Percentiles rank a stretch among this genome's conserved stretches.
Evolutionary conservation across 1,284 basidiomycete genomes (phyloP).

Genomic region (Austroboletus niveus): DNA sequence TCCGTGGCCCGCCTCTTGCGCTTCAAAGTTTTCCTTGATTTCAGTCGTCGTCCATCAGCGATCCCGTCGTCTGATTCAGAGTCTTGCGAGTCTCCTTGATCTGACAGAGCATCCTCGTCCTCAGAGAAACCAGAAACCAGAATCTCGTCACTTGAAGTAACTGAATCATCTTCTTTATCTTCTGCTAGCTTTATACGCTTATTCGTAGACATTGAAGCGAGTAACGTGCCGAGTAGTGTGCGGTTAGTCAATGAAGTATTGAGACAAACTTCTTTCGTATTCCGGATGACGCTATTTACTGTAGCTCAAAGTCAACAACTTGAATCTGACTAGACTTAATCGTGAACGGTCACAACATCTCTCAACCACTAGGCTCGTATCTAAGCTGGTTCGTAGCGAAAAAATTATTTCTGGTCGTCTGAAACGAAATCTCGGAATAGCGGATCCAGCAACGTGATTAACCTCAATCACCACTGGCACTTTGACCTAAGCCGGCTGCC

Average conservation of each 20-base stretch:
- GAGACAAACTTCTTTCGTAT: slow-evolving; percentile 1
- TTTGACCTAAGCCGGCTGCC: not conserved
- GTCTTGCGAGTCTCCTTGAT: slow-evolving; percentile 36
- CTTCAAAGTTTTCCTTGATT: slow-evolving; percentile 76
- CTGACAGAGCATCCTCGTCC: slow-evolving; percentile 32
- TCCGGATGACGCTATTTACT: not conserved
- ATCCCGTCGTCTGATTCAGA: slow-evolving; percentile 59
- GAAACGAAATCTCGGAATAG: slow-evolving; percentile 18
- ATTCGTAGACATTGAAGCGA: slow-evolving; percentile 31
- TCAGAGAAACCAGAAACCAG: slow-evolving; percentile 20
- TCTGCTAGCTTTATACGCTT: slow-evolving; percentile 44
- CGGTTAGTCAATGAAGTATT: not conserved
- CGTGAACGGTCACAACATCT: slow-evolving; percentile 1
- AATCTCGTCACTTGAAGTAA: slow-evolving; percentile 19
- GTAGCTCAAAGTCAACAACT: not conserved
- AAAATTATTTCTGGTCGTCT: slow-evolving; percentile 14
- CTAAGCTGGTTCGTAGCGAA: slow-evolving; percentile 7
- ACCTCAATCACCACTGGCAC: slow-evolving; percentile 3
- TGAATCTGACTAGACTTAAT: not conserved
- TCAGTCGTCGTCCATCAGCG: slow-evolving; percentile 47
- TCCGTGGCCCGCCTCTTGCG: slow-evolving; percentile 77
- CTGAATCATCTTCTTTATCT: slow-evolving; percentile 25
- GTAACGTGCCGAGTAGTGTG: no score
- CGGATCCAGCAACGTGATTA: slow-evolving; percentile 6
- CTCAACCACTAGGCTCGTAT: slow-evolving; percentile 1